Evolutionary conservation across 1,284 basidiomycete species (phyloP), one percentile per base, ranked within the genome.

Genomic region (Cutaneotrichosporon daszewskae): DNA sequence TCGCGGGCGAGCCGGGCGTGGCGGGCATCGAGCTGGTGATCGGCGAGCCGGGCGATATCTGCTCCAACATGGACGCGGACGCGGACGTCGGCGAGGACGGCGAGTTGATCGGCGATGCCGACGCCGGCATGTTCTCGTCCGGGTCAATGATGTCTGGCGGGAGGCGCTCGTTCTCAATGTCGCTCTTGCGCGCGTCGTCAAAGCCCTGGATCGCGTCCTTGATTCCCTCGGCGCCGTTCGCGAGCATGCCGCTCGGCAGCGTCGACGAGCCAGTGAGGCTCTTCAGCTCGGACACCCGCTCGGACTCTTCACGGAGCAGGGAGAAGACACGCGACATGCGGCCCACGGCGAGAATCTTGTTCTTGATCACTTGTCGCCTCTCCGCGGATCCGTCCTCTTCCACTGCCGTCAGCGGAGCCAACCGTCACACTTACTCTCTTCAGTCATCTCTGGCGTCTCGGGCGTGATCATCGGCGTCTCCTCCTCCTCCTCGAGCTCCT

Each of bases 291-390:
- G 91, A 96, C 5, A 96, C 90, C 44, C 86, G 85, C 73, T 98
- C 94, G 1, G 92, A 94, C 71, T 98, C 95, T 78, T 98, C 95
- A 86, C 92, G 87, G 54, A 99, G 79, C 23, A 98, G 77, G 4
- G 92, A 86, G 73, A 98, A 98, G 32, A 99, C 91, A 34, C 91
- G 78, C 16, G 90, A 84, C 85, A 99, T 95, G 47, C 92, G 80
- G 28, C 94, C 94, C 18, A 98, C 92, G 39, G 92, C 95, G 66
- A 97, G 79, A 57, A 99, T 98, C 79, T 98, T 99, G 77, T 89
- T 96, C 77, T 88, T 95, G 77, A 92, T 88, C 53, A 85, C 77
- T 60, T 84, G 82, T 57, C 87, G 77, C 51, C 87, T 81, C 69
- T 91, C 88, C 19, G 74, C 69, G 0, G 75, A 65, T n/a, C 84